Percentiles rank a stretch among this genome's conserved stretches.
Conservation (phyloP, 371 early-diverging fungal genomes). For the Lichtheimia corymbifera region DNA sequence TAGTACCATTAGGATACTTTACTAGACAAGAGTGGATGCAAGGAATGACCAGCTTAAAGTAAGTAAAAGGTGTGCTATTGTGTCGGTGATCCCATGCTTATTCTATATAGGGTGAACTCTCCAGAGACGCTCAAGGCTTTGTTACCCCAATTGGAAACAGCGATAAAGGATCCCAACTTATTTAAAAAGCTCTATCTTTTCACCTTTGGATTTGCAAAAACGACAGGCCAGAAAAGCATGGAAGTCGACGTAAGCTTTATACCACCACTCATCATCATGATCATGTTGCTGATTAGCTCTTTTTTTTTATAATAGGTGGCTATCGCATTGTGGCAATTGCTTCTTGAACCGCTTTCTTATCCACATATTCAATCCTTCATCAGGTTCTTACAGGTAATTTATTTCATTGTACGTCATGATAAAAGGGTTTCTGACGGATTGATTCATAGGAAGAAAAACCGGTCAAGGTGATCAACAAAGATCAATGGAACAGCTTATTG, state of each 20-base stretch:
- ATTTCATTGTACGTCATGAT: neutral
- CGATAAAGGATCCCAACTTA: slow-evolving; percentile 8
- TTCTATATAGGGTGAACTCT: slow-evolving; percentile 20
- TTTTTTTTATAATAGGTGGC: slow-evolving; percentile 22
- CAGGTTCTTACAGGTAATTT: slow-evolving; percentile 29
- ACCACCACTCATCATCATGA: no score
- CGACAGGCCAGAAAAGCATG: slow-evolving; percentile 44
- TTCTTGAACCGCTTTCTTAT: slow-evolving; percentile 22
- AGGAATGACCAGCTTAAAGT: slow-evolving; percentile 13
- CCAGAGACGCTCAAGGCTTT: slow-evolving; percentile 11
- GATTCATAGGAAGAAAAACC: slow-evolving; percentile 30
- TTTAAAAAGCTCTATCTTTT: slow-evolving; percentile 37
- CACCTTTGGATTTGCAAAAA: slow-evolving; percentile 36
- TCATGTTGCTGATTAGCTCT: no score
- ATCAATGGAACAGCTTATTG: slow-evolving; percentile 46
- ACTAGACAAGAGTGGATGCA: slow-evolving; percentile 21
- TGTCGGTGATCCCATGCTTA: no score
- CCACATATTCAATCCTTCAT: slow-evolving; percentile 30
- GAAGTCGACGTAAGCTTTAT: slow-evolving; percentile 32
- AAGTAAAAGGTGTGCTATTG: neutral
- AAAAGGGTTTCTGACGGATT: neutral
- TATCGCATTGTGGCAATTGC: slow-evolving; percentile 35
- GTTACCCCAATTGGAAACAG: slow-evolving; percentile 14
- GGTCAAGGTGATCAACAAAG: slow-evolving; percentile 47
- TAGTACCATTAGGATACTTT: slow-evolving; percentile 16